Evolutionary conservation across 345 rosid species (phyloP).

Genomic region (Acer negundo): DNA sequence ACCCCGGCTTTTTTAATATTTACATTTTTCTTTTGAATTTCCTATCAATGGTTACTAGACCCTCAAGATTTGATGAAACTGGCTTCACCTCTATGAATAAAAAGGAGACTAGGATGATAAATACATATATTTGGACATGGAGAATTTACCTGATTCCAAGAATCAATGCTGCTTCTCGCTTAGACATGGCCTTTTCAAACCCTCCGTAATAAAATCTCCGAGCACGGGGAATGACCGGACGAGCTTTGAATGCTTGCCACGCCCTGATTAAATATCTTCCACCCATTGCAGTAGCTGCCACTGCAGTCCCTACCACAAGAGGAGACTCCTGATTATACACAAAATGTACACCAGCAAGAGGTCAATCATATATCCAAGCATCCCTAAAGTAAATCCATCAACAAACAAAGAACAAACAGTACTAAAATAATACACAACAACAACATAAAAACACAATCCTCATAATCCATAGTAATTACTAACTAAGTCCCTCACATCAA

Average conservation of each 20-base stretch:
- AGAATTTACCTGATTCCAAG: conserved; percentile 40
- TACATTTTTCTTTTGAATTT: too few relatives aligned
- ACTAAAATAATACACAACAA: too few relatives aligned
- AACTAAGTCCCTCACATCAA: too few relatives aligned
- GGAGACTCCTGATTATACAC: conserved; percentile 9
- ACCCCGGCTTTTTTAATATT: too few relatives aligned
- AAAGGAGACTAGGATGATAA: neutral
- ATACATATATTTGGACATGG: neutral
- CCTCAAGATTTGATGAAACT: too few relatives aligned
- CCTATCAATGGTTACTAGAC: too few relatives aligned
- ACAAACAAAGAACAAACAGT: too few relatives aligned
- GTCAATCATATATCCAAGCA: neutral
- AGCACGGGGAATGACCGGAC: conserved; percentile 25
- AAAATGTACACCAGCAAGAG: neutral
- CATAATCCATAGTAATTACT: too few relatives aligned
- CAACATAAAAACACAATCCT: too few relatives aligned
- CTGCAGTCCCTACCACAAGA: conserved; percentile 26
- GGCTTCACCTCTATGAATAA: too few relatives aligned
- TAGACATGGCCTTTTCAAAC: conserved; percentile 39
- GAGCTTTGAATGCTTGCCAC: conserved; percentile 44
- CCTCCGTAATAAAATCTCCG: conserved; percentile 43
- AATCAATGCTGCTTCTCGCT: conserved; percentile 41
- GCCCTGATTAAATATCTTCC: conserved; percentile 37
- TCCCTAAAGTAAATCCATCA: neutral
- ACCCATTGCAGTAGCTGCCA: conserved; percentile 37